Percentiles rank a stretch among this genome's conserved stretches.
Evolutionary conservation across 768 basidiomycete genomes (phyloP).

Genomic region (Mycena rosella): DNA sequence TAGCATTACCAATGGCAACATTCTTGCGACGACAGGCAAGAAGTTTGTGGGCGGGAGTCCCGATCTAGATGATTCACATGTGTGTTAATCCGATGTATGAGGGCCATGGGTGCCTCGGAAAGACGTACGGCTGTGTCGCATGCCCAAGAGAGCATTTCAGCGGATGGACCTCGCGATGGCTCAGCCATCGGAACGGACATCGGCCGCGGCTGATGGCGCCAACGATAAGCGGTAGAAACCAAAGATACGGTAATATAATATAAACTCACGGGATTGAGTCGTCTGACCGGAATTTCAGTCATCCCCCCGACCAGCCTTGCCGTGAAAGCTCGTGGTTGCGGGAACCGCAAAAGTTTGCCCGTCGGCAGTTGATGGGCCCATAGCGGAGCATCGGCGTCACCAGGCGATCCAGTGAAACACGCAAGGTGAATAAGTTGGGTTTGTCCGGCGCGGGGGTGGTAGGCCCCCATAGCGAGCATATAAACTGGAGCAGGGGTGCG

Average conservation of each 20-base stretch:
- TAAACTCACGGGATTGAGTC: too few relatives aligned
- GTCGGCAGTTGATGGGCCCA: conserved; percentile 7
- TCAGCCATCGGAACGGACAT: too few relatives aligned
- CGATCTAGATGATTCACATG: conserved; percentile 5
- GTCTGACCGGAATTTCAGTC: neutral
- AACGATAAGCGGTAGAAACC: too few relatives aligned
- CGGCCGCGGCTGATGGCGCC: too few relatives aligned
- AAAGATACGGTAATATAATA: too few relatives aligned
- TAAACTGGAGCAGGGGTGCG: too few relatives aligned
- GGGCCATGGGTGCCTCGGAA: neutral
- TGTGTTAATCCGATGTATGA: neutral
- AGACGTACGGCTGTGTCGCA: conserved; percentile 1
- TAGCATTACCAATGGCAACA: neutral
- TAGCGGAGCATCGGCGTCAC: neutral
- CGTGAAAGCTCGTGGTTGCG: conserved; percentile 2
- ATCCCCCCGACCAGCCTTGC: conserved; percentile 4
- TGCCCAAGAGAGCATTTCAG: conserved; percentile 7
- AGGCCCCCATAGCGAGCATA: neutral
- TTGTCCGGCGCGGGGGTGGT: neutral
- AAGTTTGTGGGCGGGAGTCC: neutral
- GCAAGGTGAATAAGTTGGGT: neutral
- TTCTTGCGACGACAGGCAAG: neutral
- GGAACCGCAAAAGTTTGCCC: neutral
- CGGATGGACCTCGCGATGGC: neutral
- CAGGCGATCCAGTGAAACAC: neutral